Conservation (phyloP, 306 rosid genomes). For the Rosa chinensis region DNA sequence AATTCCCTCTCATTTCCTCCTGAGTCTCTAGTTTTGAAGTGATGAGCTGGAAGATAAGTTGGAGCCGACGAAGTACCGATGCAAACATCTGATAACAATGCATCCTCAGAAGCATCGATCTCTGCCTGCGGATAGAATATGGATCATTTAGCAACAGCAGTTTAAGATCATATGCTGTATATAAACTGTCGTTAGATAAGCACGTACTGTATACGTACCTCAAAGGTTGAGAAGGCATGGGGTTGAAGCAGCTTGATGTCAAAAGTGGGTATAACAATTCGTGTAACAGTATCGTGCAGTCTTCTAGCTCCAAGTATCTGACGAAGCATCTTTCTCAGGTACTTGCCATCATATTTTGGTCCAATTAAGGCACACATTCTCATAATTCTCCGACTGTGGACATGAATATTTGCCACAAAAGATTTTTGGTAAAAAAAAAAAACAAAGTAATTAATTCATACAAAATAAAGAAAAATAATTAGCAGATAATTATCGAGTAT, state of each 20-base stretch:
- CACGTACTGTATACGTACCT: neutral
- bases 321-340: conserved; percentile 11
- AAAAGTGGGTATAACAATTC: conserved; percentile 27
- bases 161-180: neutral
- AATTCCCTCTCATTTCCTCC: conserved; percentile 21
- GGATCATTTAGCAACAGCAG: neutral
- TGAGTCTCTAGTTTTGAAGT: conserved; percentile 24
- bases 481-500: neutral
- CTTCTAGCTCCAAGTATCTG: conserved; percentile 8
- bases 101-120: conserved; percentile 22
- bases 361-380: conserved; percentile 22
- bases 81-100: conserved; percentile 30
- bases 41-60: conserved; percentile 32
- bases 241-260: conserved; percentile 24
- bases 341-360: conserved; percentile 36
- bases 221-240: conserved; percentile 10
- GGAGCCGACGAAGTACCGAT: conserved; percentile 38
- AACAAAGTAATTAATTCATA: neutral
- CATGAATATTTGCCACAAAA: neutral
- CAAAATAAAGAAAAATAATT: neutral
- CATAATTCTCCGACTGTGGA: conserved; percentile 31
- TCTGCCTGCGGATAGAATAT: conserved; percentile 4
- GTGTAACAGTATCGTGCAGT: conserved; percentile 33
- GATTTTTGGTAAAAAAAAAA: neutral
- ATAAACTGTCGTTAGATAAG: neutral